A percentile compares a stretch with the other conserved stretches of the same genome.
These are phyloP conservation scores for Lithohypha guttulata DNA, from an alignment of 2,329 filamentous ascomycete species.

Conservation along the genomic window DNA sequence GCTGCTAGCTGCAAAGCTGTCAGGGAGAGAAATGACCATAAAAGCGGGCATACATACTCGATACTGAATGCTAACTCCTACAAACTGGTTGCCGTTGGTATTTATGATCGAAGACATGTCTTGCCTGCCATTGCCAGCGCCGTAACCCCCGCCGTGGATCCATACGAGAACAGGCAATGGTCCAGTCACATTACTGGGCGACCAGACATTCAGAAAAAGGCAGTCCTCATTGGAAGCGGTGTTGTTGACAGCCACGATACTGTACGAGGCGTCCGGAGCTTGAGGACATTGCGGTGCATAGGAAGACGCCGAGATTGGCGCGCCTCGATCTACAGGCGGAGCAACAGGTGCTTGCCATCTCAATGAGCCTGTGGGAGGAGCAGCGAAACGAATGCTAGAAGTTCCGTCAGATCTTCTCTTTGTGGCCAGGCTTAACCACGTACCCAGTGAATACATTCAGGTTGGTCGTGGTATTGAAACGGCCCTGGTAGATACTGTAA, in stretches of 20 bases:
- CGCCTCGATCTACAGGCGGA: slow-evolving; percentile 21
- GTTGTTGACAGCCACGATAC: slow-evolving; percentile 11
- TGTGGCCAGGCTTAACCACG: slow-evolving; percentile 12
- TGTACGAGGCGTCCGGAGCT: slow-evolving; percentile 17
- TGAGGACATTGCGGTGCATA: slow-evolving; percentile 28
- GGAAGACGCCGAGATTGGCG: slow-evolving; percentile 21
- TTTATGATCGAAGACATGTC: slow-evolving; percentile 36
- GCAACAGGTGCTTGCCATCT: slow-evolving; percentile 27
- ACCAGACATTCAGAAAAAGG: slow-evolving; percentile 30
- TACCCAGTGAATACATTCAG: slow-evolving; percentile 40
- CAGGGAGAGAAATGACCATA: not conserved
- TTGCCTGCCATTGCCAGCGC: slow-evolving; percentile 28
- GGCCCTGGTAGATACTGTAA: slow-evolving; percentile 38
- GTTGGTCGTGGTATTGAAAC: slow-evolving; percentile 28
- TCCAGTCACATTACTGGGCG: slow-evolving; percentile 19
- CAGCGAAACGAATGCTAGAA: slow-evolving; percentile 29
- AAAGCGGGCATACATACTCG: slow-evolving; percentile 26
- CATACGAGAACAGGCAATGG: slow-evolving; percentile 28
- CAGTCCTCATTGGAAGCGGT: slow-evolving; percentile 26
- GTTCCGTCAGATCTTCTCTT: slow-evolving; percentile 10
- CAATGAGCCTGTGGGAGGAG: slow-evolving; percentile 25
- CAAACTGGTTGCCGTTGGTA: slow-evolving; percentile 38
- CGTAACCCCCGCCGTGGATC: slow-evolving; percentile 29
- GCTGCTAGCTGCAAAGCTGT: slow-evolving; percentile 29
- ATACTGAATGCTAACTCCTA: slow-evolving; percentile 42